Evolutionary conservation across 768 basidiomycete species (phyloP), one percentile per base, ranked within the genome.

Genomic region (Lactarius deliciosus): DNA sequence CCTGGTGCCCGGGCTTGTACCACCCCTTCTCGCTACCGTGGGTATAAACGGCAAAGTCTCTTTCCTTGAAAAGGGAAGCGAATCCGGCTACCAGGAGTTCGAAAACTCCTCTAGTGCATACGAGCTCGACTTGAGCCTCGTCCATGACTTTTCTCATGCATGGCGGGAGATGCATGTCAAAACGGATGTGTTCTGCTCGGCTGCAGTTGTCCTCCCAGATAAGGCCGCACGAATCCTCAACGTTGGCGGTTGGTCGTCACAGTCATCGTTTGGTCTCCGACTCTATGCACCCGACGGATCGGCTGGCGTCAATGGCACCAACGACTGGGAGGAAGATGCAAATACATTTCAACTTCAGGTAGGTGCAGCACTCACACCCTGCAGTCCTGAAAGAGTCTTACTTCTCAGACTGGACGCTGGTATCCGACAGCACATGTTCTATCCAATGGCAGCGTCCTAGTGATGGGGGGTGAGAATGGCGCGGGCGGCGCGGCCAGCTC

Each of bases 21-120:
- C 91, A 11, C 90, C 90, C 4, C 79, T 92, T 65, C 83, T 91
- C 43, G 85, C 88, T 2, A 91, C 91, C 0, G 77, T 93, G 36
- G 90, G 90, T 1, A 80, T 89, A 75, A 92, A 92, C 78, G 86
- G 88, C 80, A 93, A 92, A 73, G 86, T 92, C 57, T 83, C 86
- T 1, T 90, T 92, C 78, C 78, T 93, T 7, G 91, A 93, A 75
- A 93, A 92, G 74, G 77, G 63, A 4, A 88, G 89, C 8, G 90
- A 92, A 73, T 76, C 62, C 4, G 87, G 89, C 8, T 91, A 88
- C 22, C 80, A 80, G 64, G 83, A 83, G 36, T 85, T 79, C 65
- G 64, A 72, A 4, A 91, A 91, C 74, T 81, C 87, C 4, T 90
- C 91, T 13, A 90, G 90, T 13, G 90, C 89, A 1, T 92, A 91